Conservation (phyloP, 176 grass and related monocot genomes). For the Zoysia pacifica region DNA sequence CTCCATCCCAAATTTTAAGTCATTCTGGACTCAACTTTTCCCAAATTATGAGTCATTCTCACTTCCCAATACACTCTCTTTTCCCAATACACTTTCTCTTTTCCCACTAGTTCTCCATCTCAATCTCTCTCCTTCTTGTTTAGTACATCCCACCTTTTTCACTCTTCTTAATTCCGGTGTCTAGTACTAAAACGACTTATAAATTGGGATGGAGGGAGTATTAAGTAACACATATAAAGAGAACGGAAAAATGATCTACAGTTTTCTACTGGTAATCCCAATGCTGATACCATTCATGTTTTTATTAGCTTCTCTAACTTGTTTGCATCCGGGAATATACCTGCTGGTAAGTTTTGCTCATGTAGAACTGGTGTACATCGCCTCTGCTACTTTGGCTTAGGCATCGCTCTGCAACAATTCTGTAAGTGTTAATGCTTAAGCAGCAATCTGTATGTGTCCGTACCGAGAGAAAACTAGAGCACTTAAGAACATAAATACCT, state of each 20-base stretch:
- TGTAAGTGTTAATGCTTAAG: conserved; percentile 3
- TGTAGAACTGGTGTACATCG: background rate
- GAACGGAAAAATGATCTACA: background rate
- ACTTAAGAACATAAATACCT: background rate
- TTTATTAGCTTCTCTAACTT: conserved; percentile 14
- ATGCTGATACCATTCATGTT: conserved; percentile 15
- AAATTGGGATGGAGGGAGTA: too few relatives aligned
- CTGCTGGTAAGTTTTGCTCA: conserved; percentile 4
- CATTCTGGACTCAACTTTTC: too few relatives aligned
- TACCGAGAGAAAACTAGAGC: background rate
- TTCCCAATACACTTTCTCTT: too few relatives aligned
- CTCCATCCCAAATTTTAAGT: too few relatives aligned
- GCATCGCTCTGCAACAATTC: background rate
- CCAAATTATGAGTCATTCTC: too few relatives aligned
- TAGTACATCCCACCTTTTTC: too few relatives aligned
- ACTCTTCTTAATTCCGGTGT: too few relatives aligned
- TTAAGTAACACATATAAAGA: background rate
- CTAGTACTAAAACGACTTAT: too few relatives aligned
- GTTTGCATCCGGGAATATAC: background rate
- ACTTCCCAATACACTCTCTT: too few relatives aligned
- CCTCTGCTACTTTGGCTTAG: background rate
- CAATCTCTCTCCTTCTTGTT: too few relatives aligned
- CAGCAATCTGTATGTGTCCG: conserved; percentile 6
- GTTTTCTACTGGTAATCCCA: background rate
- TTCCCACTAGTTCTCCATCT: too few relatives aligned